Evolutionary conservation across 768 basidiomycete species (phyloP).

Genomic region (Tulasnella sp.): DNA sequence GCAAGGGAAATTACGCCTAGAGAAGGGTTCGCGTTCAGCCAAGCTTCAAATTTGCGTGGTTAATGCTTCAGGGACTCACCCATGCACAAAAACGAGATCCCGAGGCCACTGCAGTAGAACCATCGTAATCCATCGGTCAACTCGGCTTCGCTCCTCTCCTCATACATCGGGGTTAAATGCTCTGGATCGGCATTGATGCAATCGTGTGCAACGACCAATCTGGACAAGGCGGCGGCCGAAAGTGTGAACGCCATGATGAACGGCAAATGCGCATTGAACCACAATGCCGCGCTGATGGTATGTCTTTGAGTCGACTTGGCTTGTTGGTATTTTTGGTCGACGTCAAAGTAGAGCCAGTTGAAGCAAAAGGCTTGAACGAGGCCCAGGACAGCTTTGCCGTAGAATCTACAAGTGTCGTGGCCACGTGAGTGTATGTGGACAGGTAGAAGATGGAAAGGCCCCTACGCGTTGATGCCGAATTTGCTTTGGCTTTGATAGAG

Average conservation of each 20-base stretch:
- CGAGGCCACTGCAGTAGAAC: slow-evolving; percentile 12
- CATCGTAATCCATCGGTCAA: not conserved
- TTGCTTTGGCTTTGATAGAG: slow-evolving; percentile 16
- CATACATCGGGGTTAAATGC: not conserved
- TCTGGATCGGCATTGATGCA: not conserved
- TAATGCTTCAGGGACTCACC: not conserved
- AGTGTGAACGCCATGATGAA: slow-evolving; percentile 22
- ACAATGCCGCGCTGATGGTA: not conserved
- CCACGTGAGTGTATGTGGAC: not conserved
- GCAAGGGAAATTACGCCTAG: not conserved
- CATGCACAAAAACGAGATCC: slow-evolving; percentile 10
- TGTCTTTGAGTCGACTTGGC: not conserved
- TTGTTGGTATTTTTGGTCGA: slow-evolving; percentile 11
- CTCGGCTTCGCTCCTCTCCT: slow-evolving; percentile 7
- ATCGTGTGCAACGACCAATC: slow-evolving; percentile 19
- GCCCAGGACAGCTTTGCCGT: slow-evolving; percentile 19
- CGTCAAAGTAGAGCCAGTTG: slow-evolving; percentile 24
- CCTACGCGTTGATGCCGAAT: slow-evolving; percentile 21
- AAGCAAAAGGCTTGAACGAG: slow-evolving; percentile 23
- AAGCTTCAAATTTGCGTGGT: not conserved
- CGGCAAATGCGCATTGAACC: slow-evolving; percentile 15
- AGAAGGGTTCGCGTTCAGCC: not conserved
- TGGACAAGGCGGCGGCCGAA: slow-evolving; percentile 5
- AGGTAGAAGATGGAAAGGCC: not conserved
- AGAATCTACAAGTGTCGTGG: not conserved